Evolutionary conservation across 2,329 filamentous ascomycete species (phyloP).

Genomic region (Neonectria faginata): DNA sequence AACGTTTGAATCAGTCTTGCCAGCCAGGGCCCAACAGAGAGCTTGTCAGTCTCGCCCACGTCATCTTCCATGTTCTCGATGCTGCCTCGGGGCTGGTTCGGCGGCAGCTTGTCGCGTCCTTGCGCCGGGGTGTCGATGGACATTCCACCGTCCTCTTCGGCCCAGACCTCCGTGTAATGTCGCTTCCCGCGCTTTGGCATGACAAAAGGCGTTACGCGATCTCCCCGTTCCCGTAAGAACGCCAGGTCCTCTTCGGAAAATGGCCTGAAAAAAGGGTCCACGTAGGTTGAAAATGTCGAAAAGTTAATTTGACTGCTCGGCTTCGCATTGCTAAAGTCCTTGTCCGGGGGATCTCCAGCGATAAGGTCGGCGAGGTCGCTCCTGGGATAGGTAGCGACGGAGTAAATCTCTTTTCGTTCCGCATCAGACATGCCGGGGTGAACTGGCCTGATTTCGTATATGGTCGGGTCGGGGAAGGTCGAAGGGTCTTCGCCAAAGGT

Average conservation of each 20-base stretch:
- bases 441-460: constrained; percentile 89
- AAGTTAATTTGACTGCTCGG: constrained; percentile 95
- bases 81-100: constrained; percentile 85
- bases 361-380: constrained; percentile 86
- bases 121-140: constrained; percentile 74
- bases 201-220: constrained; percentile 84
- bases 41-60: constrained; percentile 86
- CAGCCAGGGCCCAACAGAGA: constrained; percentile 89
- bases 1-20: constrained; percentile 83
- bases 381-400: constrained; percentile 84
- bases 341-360: constrained; percentile 89
- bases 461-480: constrained; percentile 89
- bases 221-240: constrained; percentile 90
- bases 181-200: constrained; percentile 87
- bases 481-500: constrained; percentile 94
- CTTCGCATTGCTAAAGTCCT: constrained; percentile 95
- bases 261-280: constrained; percentile 90
- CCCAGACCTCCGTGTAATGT: constrained; percentile 92
- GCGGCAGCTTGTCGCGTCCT: constrained; percentile 73
- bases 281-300: constrained; percentile 89
- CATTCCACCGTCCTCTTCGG: constrained; percentile 89
- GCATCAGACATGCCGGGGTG: constrained; percentile 82
- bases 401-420: constrained; percentile 89
- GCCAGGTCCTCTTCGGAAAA: constrained; percentile 94
- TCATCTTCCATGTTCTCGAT: constrained; percentile 91